Evolutionary conservation across 192 early-diverging fungal species (phyloP), one percentile per base, ranked within the genome.

Genomic region (Umbelopsis ramanniana): DNA sequence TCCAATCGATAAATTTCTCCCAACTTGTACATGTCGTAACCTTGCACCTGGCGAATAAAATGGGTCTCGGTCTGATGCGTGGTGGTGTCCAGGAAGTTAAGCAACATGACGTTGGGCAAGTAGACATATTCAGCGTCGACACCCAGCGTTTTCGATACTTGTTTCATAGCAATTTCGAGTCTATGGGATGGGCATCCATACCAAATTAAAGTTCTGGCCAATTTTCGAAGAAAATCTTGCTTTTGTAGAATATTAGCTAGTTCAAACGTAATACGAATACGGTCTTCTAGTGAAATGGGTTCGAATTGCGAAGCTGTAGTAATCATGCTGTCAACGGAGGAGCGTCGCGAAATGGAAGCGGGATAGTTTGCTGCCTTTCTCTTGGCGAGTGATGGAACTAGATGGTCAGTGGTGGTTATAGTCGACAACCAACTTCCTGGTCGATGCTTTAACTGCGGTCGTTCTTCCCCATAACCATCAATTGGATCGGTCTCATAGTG

Each of bases 1-100:
- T 89, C 85, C 10, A 88, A 69, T 21, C 85, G 82, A 78, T 92
- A 91, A 5, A 89, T 88, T 46, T 87, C 84, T 1, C 83, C 84
- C 48, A 89, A 79, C 33, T 88, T 85, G 79, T 86, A 81, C 90
- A 93, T 92, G 55, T 93, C 89, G 76, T 89, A 86, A 19, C 85
- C 84, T 0, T 86, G 79, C 10, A 82, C 53, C 11, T 81, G 76
- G 15, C 88, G 84, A 67, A 93, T 84, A 33, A 93, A 82, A 69
- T 92, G 91, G 0, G 92, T 93, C 68, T 93, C 92, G 15, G 90
- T 89, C 0, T 90, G 87, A 35, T 92, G 87, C 3, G 90, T 93
- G 46, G 87, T 86, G 10, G 83, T 83, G 76, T 93, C 90, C 68
- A 88, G 83, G 74, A 93, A 93, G 21, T 86, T 85, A 24, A 92